Base-by-base conservation (phyloP, 441 rosid species). In the Corymbia calophylla region DNA sequence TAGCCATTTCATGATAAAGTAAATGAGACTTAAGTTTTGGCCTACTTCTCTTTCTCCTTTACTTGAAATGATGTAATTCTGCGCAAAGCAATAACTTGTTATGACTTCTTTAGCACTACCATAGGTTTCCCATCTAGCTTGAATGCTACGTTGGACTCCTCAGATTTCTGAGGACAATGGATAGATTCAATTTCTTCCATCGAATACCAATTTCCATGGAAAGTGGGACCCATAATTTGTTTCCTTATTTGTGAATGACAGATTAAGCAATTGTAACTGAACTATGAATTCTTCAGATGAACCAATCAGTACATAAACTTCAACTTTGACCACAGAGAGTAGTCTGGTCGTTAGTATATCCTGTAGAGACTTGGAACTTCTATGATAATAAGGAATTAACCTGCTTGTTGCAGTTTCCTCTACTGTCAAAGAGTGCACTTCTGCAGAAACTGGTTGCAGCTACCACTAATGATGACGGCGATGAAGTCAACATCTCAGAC, bases 381-480 rank as follows among this genome's bases (percentile, higher is more conserved):
- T 86, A 17, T 32, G 27, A 12, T 54, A 49, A 21, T 86, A 53
- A 32, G 66, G 60, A 12, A 31, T 53, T 86, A 9, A 48, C 47
- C 60, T 51, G 5, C 87, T 54, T 31, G 47, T 6, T 91, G 93
- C 95, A 97, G 98, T 97, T 97, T 92, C 99, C 99, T 88, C 97
- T 97, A 48, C 94, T 96, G 88, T 95, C 99, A 17, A 97, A 96
- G 88, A 92, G 97, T 89, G 94, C 94, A 31, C 90, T 89, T 87
- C 90, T 97, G 51, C 98, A 95, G 92, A 97, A 95, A 93, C 88
- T 93, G 85, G 95, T 95, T 49, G 92, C 94, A 77, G 89, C 89
- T 86, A 49, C 92, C 47, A 90, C 91, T 87, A 96, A 92, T 55
- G 95, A 94, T 87, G 94, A 91, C 10, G 60, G 88, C 53, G 90